Evolutionary conservation across 2,329 filamentous ascomycete species (phyloP).

Genomic region (Fusarium tanahbumbuense): DNA sequence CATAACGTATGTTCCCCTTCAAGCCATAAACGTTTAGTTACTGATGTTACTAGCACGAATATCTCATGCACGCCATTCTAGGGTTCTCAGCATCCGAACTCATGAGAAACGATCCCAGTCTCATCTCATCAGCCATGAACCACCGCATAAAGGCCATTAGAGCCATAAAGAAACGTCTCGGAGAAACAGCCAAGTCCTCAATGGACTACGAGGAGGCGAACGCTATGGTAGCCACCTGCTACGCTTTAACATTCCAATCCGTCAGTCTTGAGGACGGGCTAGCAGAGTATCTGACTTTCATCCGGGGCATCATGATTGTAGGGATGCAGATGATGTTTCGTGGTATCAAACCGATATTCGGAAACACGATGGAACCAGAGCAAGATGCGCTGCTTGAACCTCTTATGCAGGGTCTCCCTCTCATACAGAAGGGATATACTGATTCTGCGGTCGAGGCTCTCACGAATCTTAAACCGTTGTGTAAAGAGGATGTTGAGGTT

Average conservation of each 20-base stretch:
- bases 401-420: slow-evolving; percentile 58
- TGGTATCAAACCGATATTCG: slow-evolving; percentile 63
- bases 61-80: slow-evolving; percentile 77
- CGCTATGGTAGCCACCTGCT: slow-evolving; percentile 69
- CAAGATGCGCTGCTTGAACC: slow-evolving; percentile 57
- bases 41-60: slow-evolving; percentile 63
- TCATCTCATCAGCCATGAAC: slow-evolving; percentile 68
- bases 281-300: slow-evolving; percentile 70
- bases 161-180: slow-evolving; percentile 67
- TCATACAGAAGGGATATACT: slow-evolving; percentile 59
- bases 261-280: slow-evolving; percentile 68
- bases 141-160: slow-evolving; percentile 75
- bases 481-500: slow-evolving; percentile 56
- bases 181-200: slow-evolving; percentile 54
- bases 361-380: slow-evolving; percentile 57
- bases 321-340: slow-evolving; percentile 65
- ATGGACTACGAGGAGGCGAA: slow-evolving; percentile 66
- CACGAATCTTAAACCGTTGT: slow-evolving; percentile 57
- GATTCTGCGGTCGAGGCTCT: slow-evolving; percentile 61
- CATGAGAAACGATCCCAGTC: slow-evolving; percentile 60
- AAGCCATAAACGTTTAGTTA: not conserved
- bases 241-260: slow-evolving; percentile 69
- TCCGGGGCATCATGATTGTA: slow-evolving; percentile 67
- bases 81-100: slow-evolving; percentile 76
- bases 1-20: slow-evolving; percentile 64